phyloP scores from a whole-genome alignment of 345 rosid genomes.

The Adansonia digitata region DNA sequence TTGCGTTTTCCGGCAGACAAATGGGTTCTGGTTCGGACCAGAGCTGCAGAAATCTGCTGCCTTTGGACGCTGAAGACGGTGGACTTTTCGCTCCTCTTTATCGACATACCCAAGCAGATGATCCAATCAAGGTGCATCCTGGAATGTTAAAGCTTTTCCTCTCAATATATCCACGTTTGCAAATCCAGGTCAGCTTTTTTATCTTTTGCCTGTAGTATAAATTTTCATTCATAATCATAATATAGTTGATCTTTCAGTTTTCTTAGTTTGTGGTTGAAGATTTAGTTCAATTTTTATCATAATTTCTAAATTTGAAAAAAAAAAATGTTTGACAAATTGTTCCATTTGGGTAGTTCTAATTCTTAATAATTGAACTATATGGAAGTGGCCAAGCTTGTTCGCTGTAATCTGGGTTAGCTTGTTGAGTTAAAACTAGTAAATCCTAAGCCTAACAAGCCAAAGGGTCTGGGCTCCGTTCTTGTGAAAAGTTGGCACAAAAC shows the following conservation, averaged over 20 bases:
- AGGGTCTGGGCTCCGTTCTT: too few species aligned
- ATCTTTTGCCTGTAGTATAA: background rate
- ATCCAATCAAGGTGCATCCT: constrained; percentile 42
- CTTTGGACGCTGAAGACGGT: constrained; percentile 2
- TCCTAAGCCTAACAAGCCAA: too few species aligned
- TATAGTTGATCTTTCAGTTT: background rate
- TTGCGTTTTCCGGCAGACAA: constrained; percentile 45
- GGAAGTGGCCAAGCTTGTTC: too few species aligned
- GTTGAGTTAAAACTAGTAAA: too few species aligned
- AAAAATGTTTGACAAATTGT: background rate
- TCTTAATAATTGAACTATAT: too few species aligned
- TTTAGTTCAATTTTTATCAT: background rate
- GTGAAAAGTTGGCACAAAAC: too few species aligned
- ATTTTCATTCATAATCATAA: background rate
- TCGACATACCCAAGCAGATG: constrained; percentile 29
- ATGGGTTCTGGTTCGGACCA: constrained; percentile 3
- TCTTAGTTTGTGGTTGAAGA: background rate
- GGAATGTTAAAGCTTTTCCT: constrained; percentile 37
- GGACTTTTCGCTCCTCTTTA: constrained; percentile 32
- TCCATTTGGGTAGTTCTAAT: too few species aligned
- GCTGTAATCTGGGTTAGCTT: too few species aligned
- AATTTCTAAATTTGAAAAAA: background rate
- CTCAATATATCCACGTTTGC: constrained; percentile 20
- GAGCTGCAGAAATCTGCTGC: constrained; percentile 14
- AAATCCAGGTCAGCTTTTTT: constrained; percentile 37